A percentile compares a stretch with the other conserved stretches of the same genome.
phyloP scores from a whole-genome alignment of 2,329 filamentous ascomycete species.

The Epichloe sylvatica region DNA sequence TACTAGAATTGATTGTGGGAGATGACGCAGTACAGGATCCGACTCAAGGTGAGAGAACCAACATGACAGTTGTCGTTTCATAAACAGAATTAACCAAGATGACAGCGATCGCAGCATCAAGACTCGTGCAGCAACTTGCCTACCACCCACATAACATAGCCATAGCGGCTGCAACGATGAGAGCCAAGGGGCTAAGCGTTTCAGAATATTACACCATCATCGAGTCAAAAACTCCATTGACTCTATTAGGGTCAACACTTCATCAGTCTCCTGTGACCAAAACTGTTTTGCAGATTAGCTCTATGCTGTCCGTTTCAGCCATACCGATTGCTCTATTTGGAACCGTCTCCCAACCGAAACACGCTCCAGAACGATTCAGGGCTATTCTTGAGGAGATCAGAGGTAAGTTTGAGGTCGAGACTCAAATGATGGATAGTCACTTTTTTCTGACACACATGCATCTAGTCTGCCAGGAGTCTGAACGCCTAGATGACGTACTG shows the following conservation, averaged over 20 bases:
- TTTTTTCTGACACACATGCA: not conserved
- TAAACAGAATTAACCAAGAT: not conserved
- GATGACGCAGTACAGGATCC: not conserved
- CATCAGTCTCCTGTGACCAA: conserved; percentile 13
- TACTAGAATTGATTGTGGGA: conserved; percentile 8
- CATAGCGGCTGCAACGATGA: conserved; percentile 11
- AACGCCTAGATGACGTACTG: conserved; percentile 11
- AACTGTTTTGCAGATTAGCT: conserved; percentile 12
- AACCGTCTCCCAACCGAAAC: conserved; percentile 3
- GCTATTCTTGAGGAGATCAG: conserved; percentile 8
- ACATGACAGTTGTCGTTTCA: not conserved
- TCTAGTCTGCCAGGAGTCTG: conserved; percentile 9
- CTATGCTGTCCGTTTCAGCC: conserved; percentile 12
- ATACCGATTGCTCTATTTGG: conserved; percentile 12
- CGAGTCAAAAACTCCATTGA: conserved; percentile 5
- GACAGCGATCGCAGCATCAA: conserved; percentile 9
- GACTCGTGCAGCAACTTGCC: conserved; percentile 8
- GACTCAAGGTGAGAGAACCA: conserved; percentile 6
- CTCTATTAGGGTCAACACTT: conserved; percentile 10
- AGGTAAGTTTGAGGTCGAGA: conserved; percentile 3
- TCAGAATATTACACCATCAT: conserved; percentile 8
- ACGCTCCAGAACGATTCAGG: conserved; percentile 7
- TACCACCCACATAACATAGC: conserved; percentile 12
- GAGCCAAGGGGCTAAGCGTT: conserved; percentile 8
- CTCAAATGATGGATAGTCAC: not conserved